Evolutionary conservation across 2,329 filamentous ascomycete genomes (phyloP).

Genomic region (Penicillium sp.): DNA sequence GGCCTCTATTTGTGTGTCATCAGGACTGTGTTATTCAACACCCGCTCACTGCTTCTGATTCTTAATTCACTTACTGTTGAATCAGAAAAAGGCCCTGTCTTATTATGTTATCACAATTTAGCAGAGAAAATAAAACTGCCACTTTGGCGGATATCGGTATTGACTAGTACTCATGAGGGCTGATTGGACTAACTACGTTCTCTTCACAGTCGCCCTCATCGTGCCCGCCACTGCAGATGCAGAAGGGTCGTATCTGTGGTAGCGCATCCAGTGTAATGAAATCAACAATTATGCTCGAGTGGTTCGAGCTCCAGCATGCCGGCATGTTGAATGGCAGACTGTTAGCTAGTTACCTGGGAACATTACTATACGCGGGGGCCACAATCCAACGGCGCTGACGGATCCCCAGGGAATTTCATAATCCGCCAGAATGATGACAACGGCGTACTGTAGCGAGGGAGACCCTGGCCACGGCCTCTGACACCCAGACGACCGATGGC

Average conservation of each 20-base stretch:
- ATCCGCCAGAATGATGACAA: background rate
- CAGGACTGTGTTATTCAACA: too few relatives aligned
- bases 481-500: background rate
- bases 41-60: too few relatives aligned
- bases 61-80: too few relatives aligned
- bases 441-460: background rate
- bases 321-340: conserved; percentile 1
- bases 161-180: too few relatives aligned
- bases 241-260: background rate
- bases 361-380: background rate
- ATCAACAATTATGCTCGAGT: background rate
- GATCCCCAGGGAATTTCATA: background rate
- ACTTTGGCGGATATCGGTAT: too few relatives aligned
- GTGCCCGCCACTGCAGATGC: background rate
- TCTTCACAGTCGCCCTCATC: background rate
- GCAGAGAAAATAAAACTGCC: too few relatives aligned
- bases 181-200: too few relatives aligned
- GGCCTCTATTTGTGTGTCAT: too few relatives aligned
- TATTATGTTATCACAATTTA: too few relatives aligned
- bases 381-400: background rate
- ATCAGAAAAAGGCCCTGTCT: too few relatives aligned
- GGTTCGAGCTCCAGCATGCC: conserved; percentile 1
- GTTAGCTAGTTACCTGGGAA: background rate
- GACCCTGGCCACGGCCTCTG: background rate
- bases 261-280: background rate